Base-by-base conservation (phyloP, 495 filamentous ascomycete species). In the Trichocladium uniseriatum region DNA sequence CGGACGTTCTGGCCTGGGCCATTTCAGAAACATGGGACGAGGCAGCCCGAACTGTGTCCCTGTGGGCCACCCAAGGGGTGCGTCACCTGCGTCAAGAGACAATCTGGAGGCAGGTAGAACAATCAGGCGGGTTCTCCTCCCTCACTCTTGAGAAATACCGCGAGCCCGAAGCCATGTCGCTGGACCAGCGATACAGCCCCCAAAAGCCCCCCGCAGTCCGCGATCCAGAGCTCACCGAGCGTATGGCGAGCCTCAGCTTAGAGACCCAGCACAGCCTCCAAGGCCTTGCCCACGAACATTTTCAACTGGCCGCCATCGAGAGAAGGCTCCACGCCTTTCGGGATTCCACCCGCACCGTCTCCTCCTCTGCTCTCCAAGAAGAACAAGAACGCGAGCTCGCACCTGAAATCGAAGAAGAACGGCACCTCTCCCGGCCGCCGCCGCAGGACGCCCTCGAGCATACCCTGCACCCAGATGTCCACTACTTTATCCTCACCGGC, bases 341-440 rank as follows among this genome's bases (percentile, higher is more conserved):
- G n/a, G n/a, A n/a, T n/a, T n/a, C n/a, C n/a, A n/a, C n/a, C n/a
- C n/a, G n/a, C n/a, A n/a, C n/a, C n/a, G n/a, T n/a, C n/a, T n/a
- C n/a, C n/a, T n/a, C n/a, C n/a, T n/a, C n/a, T n/a, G n/a, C n/a
- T n/a, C 64, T 85, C 3, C 69, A 82, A 13, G 82, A 89, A 58
- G 83, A 87, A 54, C 82, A 86, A 44, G 84, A 87, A 58, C 71
- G 83, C 0, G 81, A 89, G 53, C 67, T 87, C 0, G 71, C 76
- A 0, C 78, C 77, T 2, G 82, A 87, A 51, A 68, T 78, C 21
- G 77, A 86, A 53, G 64, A 69, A 36, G 79, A 88, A 48, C 61
- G 66, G 9, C 63, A 87, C 29, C 54, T 79, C 1, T 56, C 83
- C 50, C 57, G 66, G 2, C 79, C 83, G 4, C 55, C 58, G 2